A percentile compares a stretch with the other conserved stretches of the same genome.
phyloP scores from a whole-genome alignment of 2,329 filamentous ascomycete species.

The Daldinia eschscholtzii region DNA sequence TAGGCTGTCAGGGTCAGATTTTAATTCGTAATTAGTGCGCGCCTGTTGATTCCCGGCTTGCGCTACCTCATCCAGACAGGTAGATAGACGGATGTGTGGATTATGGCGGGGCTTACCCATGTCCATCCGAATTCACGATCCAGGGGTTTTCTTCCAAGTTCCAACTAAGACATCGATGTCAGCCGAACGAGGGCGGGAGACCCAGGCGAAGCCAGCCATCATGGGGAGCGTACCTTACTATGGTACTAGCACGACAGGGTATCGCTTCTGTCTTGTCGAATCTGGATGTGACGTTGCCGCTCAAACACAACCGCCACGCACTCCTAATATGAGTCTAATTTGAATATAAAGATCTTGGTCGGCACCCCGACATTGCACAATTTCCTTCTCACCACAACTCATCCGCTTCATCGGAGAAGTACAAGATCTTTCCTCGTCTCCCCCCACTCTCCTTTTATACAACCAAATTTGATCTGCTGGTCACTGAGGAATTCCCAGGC shows the following conservation, averaged over 20 bases:
- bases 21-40: slow-evolving; percentile 24
- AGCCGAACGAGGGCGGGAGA: slow-evolving; percentile 32
- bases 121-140: slow-evolving; percentile 39
- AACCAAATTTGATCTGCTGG: slow-evolving; percentile 31
- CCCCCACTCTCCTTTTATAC: slow-evolving; percentile 34
- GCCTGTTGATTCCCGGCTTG: slow-evolving; percentile 33
- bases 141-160: slow-evolving; percentile 22
- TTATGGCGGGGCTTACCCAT: slow-evolving; percentile 33
- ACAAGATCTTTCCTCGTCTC: slow-evolving; percentile 39
- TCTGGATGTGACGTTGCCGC: slow-evolving; percentile 40
- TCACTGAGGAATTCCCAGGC: slow-evolving; percentile 44
- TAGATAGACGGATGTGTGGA: slow-evolving; percentile 14
- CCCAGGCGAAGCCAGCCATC: slow-evolving; percentile 35
- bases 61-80: slow-evolving; percentile 31
- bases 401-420: slow-evolving; percentile 28
- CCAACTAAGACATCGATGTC: slow-evolving; percentile 40
- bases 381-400: slow-evolving; percentile 21
- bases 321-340: slow-evolving; percentile 10
- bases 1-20: neutral
- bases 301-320: slow-evolving; percentile 16
- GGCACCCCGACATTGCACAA: slow-evolving; percentile 19
- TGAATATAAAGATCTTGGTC: slow-evolving; percentile 39
- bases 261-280: slow-evolving; percentile 12
- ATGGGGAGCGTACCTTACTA: slow-evolving; percentile 25
- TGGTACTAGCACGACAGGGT: neutral